Percentiles rank a stretch among this genome's conserved stretches.
These are phyloP conservation scores for Bacidia rubella DNA, from an alignment of 495 filamentous ascomycete genomes.

Conservation along the genomic window DNA sequence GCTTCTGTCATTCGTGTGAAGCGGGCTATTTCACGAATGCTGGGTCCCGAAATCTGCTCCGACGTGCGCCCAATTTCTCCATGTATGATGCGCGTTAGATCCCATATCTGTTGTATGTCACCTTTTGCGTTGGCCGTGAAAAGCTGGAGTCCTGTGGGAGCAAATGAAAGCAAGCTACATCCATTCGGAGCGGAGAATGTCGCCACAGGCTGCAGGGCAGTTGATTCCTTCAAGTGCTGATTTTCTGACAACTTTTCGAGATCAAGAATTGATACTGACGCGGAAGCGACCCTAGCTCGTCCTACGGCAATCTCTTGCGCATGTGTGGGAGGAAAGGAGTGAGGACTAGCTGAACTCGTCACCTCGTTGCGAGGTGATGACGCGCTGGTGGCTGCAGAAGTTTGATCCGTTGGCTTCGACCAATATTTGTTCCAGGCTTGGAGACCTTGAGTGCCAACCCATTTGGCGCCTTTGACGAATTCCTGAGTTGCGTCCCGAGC, in stretches of 20 bases:
- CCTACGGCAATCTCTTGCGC: conserved; percentile 30
- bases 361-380: conserved; percentile 21
- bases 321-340: conserved; percentile 66
- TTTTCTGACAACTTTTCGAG: conserved; percentile 44
- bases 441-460: conserved; percentile 72
- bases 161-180: conserved; percentile 83
- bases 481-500: conserved; percentile 82
- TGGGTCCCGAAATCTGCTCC: conserved; percentile 28
- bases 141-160: conserved; percentile 68
- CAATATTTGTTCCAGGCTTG: conserved; percentile 86
- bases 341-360: conserved; percentile 22
- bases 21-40: conserved; percentile 70
- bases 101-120: conserved; percentile 86
- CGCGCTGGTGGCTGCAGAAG: conserved; percentile 5
- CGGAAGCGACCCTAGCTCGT: conserved; percentile 46
- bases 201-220: conserved; percentile 43
- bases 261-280: conserved; percentile 75
- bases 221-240: conserved; percentile 22
- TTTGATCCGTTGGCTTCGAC: conserved; percentile 42
- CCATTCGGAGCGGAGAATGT: conserved; percentile 73
- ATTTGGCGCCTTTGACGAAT: conserved; percentile 74
- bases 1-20: conserved; percentile 86
- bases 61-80: conserved; percentile 13
- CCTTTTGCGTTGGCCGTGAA: conserved; percentile 87
- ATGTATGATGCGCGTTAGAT: conserved; percentile 52